Percentiles rank a stretch among this genome's conserved stretches.
These are phyloP conservation scores for Mucor indicus DNA, from an alignment of 371 early-diverging fungal species.

Conservation along the genomic window DNA sequence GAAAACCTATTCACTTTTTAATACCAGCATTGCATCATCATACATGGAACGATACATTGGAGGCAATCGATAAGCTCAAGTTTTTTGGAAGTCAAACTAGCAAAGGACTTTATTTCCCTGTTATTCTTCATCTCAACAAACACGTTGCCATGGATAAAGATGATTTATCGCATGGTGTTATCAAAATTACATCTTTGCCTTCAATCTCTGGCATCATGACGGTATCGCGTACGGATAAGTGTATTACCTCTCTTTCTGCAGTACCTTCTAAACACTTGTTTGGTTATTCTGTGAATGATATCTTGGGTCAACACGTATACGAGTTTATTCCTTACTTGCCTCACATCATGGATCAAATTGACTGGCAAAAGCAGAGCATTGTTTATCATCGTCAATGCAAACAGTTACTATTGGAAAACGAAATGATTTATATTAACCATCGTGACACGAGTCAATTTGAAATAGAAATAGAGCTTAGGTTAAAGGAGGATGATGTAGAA, in stretches of 20 bases:
- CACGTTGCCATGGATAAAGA: conserved; percentile 12
- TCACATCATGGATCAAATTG: conserved; percentile 12
- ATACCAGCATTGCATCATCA: conserved; percentile 39
- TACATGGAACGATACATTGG: conserved; percentile 21
- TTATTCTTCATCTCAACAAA: conserved; percentile 48
- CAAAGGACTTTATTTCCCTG: conserved; percentile 57
- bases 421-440: conserved; percentile 53
- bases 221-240: conserved; percentile 36
- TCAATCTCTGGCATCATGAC: conserved; percentile 64
- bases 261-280: conserved; percentile 71
- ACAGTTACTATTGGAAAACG: conserved; percentile 13
- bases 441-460: conserved; percentile 60
- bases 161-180: conserved; percentile 7
- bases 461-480: conserved; percentile 59
- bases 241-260: conserved; percentile 53
- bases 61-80: conserved; percentile 52
- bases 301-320: conserved; percentile 48
- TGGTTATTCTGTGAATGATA: conserved; percentile 41
- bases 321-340: conserved; percentile 59
- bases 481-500: conserved; percentile 47
- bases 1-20: conserved; percentile 37
- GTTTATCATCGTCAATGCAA: conserved; percentile 26
- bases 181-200: conserved; percentile 63
- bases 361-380: too few relatives aligned
- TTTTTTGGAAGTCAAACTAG: conserved; percentile 64